Percentiles rank a stretch among this genome's conserved stretches.
Conservation (phyloP, 2,329 filamentous ascomycete species). For the Pochonia chlamydosporia region DNA sequence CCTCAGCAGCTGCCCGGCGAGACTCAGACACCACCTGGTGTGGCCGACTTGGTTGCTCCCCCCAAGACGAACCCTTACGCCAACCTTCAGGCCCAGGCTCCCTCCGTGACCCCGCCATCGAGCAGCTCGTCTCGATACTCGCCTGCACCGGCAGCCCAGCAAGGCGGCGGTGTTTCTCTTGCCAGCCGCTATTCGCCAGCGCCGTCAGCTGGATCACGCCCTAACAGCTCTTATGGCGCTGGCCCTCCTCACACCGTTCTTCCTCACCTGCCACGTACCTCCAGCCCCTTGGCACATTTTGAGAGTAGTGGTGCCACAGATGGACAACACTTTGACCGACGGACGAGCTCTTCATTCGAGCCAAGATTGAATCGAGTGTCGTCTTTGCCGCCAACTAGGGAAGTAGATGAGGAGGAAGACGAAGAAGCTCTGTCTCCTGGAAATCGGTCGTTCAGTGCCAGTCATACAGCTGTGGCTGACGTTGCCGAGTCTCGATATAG, state of each 20-base stretch:
- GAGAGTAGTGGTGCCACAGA: constrained; percentile 46
- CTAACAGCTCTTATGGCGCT: constrained; percentile 35
- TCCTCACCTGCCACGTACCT: constrained; percentile 57
- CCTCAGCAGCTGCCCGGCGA: constrained; percentile 11
- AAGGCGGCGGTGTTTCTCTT: constrained; percentile 27
- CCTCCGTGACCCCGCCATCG: constrained; percentile 25
- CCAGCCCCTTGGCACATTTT: constrained; percentile 60
- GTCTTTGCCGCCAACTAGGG: constrained; percentile 55
- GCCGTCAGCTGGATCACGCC: constrained; percentile 31
- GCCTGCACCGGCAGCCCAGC: constrained; percentile 44
- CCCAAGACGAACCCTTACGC: constrained; percentile 49
- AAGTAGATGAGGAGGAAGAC: constrained; percentile 55
- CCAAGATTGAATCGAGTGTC: constrained; percentile 47
- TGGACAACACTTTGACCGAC: constrained; percentile 37
- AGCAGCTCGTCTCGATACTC: constrained; percentile 52
- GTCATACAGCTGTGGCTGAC: constrained; percentile 16
- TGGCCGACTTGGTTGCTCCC: constrained; percentile 45
- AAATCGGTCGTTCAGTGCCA: constrained; percentile 19
- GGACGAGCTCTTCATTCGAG: constrained; percentile 49
- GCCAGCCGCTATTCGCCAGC: constrained; percentile 49
- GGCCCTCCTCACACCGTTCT: constrained; percentile 39
- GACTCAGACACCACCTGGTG: constrained; percentile 14
- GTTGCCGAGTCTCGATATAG: constrained; percentile 31
- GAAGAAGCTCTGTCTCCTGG: constrained; percentile 13
- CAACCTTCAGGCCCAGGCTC: constrained; percentile 31